A percentile compares a stretch with the other conserved stretches of the same genome.
phyloP scores from a whole-genome alignment of 768 basidiomycete genomes.

The Asterophora parasitica region DNA sequence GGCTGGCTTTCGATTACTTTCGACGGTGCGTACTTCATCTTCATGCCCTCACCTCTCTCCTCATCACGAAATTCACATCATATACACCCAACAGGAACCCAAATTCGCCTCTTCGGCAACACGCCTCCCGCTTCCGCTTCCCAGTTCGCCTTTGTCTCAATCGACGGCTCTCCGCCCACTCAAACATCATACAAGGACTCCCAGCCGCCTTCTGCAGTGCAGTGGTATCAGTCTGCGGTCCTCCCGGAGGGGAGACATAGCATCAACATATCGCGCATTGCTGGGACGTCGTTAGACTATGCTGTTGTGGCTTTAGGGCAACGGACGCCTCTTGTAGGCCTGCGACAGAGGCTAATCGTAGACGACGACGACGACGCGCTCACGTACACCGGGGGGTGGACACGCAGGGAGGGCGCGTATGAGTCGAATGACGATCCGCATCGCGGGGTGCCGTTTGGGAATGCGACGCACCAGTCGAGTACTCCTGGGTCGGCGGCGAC shows the following conservation, averaged over 20 bases:
- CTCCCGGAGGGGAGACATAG: slow-evolving; percentile 18
- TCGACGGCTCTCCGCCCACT: background rate
- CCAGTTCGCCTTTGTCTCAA: background rate
- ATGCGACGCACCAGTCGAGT: slow-evolving; percentile 21
- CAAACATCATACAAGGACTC: slow-evolving; percentile 11
- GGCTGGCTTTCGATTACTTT: background rate
- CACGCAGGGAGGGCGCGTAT: slow-evolving; percentile 8
- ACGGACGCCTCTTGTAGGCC: slow-evolving; percentile 15
- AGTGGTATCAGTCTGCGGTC: slow-evolving; percentile 22
- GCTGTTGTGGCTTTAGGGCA: slow-evolving; percentile 17
- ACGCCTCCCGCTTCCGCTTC: background rate
- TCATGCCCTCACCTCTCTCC: background rate
- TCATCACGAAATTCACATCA: background rate
- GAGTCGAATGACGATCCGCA: slow-evolving; percentile 6
- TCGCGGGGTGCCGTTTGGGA: slow-evolving; percentile 21
- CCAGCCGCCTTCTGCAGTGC: slow-evolving; percentile 14
- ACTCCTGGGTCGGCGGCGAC: slow-evolving; percentile 20
- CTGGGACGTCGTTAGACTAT: too few relatives aligned
- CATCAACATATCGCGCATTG: slow-evolving; percentile 15
- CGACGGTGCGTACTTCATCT: background rate
- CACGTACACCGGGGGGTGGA: slow-evolving; percentile 18
- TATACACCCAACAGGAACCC: background rate
- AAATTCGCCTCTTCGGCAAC: background rate
- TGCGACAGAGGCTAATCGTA: slow-evolving; percentile 15
- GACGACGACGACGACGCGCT: slow-evolving; percentile 21